Percentiles rank a stretch among this genome's conserved stretches.
phyloP scores from a whole-genome alignment of 345 rosid species.

The Noccaea caerulescens region DNA sequence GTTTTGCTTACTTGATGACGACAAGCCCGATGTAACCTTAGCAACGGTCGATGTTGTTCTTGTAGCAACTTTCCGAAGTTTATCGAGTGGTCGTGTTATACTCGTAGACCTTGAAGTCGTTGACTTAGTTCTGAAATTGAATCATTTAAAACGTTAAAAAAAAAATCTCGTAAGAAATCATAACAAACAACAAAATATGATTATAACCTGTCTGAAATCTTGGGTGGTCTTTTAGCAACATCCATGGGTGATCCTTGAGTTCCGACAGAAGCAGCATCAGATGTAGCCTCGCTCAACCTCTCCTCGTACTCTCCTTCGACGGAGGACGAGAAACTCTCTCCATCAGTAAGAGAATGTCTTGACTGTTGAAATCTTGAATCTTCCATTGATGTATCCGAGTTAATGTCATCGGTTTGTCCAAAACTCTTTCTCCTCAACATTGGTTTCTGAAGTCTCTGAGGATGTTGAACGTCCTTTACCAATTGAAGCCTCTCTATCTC shows the following conservation, averaged over 20 bases:
- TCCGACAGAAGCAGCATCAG: constrained; percentile 52
- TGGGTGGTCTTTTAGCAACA: constrained; percentile 39
- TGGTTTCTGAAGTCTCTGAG: constrained; percentile 40
- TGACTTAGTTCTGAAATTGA: constrained; percentile 35
- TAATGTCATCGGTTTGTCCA: constrained; percentile 43
- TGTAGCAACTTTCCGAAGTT: constrained; percentile 40
- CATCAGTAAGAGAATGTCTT: constrained; percentile 42
- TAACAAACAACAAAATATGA: neutral
- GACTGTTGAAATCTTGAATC: constrained; percentile 32
- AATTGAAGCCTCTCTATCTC: constrained; percentile 81
- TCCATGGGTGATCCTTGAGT: constrained; percentile 50
- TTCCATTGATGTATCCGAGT: constrained; percentile 37
- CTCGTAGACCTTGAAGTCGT: constrained; percentile 25
- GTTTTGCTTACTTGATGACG: constrained; percentile 50
- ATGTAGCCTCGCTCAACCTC: constrained; percentile 50
- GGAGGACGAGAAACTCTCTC: constrained; percentile 35
- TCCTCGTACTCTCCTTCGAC: constrained; percentile 51
- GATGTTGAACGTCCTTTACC: constrained; percentile 50
- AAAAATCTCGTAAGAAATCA: neutral
- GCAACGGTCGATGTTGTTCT: constrained; percentile 45
- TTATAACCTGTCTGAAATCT: constrained; percentile 49
- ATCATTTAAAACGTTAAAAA: neutral
- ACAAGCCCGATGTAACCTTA: constrained; percentile 47
- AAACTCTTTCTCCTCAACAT: constrained; percentile 41
- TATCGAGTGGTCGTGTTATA: constrained; percentile 40